A percentile compares a stretch with the other conserved stretches of the same genome.
Evolutionary conservation across 2,329 filamentous ascomycete genomes (phyloP).

Genomic region (Beauveria scarabaeidicola): DNA sequence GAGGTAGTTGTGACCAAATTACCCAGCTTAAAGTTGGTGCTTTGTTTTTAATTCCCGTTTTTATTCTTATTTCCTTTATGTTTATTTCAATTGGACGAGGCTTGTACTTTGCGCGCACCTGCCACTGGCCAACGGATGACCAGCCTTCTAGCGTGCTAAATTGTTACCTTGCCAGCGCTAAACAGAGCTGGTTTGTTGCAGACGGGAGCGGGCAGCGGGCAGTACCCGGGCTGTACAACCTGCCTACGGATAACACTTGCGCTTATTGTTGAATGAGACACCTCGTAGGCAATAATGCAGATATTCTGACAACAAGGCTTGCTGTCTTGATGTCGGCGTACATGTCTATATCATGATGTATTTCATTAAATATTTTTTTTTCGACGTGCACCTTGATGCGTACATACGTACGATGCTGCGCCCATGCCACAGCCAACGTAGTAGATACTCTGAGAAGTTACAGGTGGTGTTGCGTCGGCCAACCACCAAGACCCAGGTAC

Average conservation of each 20-base stretch:
- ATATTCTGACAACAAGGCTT: neutral
- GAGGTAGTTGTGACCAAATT: neutral
- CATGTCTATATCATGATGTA: neutral
- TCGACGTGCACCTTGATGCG: neutral
- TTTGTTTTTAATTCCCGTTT: neutral
- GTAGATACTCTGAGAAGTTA: neutral
- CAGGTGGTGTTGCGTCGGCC: neutral
- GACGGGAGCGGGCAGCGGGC: no score
- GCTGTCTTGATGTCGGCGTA: neutral
- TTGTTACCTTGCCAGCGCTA: neutral
- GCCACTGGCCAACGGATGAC: neutral
- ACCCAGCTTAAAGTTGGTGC: neutral
- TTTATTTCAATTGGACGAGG: neutral
- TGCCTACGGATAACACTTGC: neutral
- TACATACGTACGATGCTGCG: neutral
- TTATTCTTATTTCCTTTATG: neutral
- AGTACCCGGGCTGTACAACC: neutral
- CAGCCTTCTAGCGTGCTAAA: neutral
- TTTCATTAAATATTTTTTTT: neutral
- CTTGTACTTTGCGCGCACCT: neutral
- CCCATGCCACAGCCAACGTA: no score
- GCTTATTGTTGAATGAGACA: no score
- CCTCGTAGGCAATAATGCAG: no score
- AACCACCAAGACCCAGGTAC: neutral
- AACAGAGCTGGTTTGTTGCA: neutral